Evolutionary conservation across 1,284 basidiomycete genomes (phyloP).

Genomic region (Tetrapyrgos nigripes): DNA sequence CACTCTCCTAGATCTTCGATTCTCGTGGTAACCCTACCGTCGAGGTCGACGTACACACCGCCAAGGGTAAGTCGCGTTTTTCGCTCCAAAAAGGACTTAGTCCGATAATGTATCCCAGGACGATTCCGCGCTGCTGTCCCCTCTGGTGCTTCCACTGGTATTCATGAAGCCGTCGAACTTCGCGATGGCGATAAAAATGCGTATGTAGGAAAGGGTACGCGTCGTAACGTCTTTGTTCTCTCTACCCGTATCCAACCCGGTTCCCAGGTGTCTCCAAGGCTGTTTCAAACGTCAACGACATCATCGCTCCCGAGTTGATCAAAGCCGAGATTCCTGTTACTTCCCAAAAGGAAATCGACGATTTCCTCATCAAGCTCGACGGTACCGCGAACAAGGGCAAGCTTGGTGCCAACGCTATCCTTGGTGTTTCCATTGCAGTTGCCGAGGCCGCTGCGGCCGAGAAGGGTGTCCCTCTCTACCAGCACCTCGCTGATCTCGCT

Average conservation of each 20-base stretch:
- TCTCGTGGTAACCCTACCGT: slow-evolving; percentile 96
- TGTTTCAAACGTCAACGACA: slow-evolving; percentile 93
- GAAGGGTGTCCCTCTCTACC: slow-evolving; percentile 95
- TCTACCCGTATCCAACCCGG: slow-evolving; percentile 15
- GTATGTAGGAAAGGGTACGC: slow-evolving; percentile 94
- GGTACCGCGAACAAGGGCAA: slow-evolving; percentile 99
- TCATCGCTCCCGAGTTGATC: slow-evolving; percentile 92
- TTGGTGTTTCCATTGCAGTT: slow-evolving; percentile 97
- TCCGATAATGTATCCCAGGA: slow-evolving; percentile 54
- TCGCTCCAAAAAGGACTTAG: neutral
- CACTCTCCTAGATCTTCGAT: slow-evolving; percentile 99
- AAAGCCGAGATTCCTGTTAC: slow-evolving; percentile 88
- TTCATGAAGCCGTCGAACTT: slow-evolving; percentile 98
- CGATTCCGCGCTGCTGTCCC: slow-evolving; percentile 96
- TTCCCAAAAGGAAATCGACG: slow-evolving; percentile 95
- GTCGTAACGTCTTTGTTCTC: slow-evolving; percentile 13
- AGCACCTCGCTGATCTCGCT: slow-evolving; percentile 95
- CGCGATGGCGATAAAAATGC: slow-evolving; percentile 94
- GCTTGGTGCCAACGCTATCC: slow-evolving; percentile 99
- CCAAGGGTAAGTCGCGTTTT: slow-evolving; percentile 59
- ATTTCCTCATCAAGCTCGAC: slow-evolving; percentile 98
- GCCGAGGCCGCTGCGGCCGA: slow-evolving; percentile 94
- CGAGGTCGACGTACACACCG: slow-evolving; percentile 92
- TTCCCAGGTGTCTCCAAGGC: slow-evolving; percentile 88
- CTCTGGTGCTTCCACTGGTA: slow-evolving; percentile 97